Evolutionary conservation across 1,284 basidiomycete species (phyloP).

Genomic region (Rhodotorula sp.): DNA sequence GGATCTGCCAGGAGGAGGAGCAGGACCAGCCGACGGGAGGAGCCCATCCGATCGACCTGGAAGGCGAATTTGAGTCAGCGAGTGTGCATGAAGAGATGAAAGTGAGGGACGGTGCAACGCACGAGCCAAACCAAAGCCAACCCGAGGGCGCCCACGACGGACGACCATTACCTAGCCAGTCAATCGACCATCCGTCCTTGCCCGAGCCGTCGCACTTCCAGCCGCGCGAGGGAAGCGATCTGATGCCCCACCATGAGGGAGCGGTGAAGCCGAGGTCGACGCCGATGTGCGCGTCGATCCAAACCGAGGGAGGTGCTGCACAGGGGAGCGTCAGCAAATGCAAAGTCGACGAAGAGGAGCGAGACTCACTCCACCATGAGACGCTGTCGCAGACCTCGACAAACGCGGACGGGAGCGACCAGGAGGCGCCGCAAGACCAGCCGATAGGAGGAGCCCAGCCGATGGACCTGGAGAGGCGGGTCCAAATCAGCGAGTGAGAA

Average conservation of each 20-base stretch:
- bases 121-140: slow-evolving; percentile 22
- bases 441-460: neutral
- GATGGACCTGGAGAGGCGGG: neutral
- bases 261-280: slow-evolving; percentile 8
- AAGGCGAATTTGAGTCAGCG: neutral
- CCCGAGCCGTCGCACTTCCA: slow-evolving; percentile 20
- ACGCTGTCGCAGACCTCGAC: neutral
- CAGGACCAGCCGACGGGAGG: neutral
- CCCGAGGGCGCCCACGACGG: slow-evolving; percentile 16
- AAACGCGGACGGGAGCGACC: slow-evolving; percentile 9
- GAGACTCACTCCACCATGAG: neutral
- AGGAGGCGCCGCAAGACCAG: neutral
- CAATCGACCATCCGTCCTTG: slow-evolving; percentile 24
- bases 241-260: slow-evolving; percentile 2
- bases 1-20: neutral
- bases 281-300: slow-evolving; percentile 1
- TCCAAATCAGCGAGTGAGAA: neutral
- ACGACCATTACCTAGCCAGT: slow-evolving; percentile 14
- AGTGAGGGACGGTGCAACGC: neutral
- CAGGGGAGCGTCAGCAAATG: too few relatives aligned
- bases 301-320: neutral
- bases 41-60: slow-evolving; percentile 14
- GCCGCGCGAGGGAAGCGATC: neutral
- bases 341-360: neutral
- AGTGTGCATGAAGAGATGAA: too few relatives aligned